Evolutionary conservation across 2,329 filamentous ascomycete genomes (phyloP), one percentile per base, ranked within the genome.

Genomic region (Thelonectria blattea): DNA sequence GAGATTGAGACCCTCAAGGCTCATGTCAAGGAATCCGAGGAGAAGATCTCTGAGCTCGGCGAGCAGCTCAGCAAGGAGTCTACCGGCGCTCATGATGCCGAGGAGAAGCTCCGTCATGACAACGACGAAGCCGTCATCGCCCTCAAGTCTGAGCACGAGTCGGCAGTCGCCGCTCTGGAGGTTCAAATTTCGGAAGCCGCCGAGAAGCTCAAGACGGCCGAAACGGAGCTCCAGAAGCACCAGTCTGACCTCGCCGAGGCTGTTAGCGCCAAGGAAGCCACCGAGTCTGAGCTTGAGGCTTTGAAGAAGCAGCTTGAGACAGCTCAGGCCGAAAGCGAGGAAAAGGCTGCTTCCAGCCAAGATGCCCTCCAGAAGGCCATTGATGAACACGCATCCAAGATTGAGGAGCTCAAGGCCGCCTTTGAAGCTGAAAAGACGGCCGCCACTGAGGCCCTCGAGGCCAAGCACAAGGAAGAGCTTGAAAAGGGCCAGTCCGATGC

Each of bases 1-100:
- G 83, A 87, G 68, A 83, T 88, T 10, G 80, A 83, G 55, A 74
- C 81, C 12, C 79, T 89, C 30, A 86, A 85, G 72, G 77, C 79
- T 6, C 82, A 88, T 66, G 81, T 89, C 50, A 75, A 81, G 58
- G 74, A 80, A 9, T 85, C 84, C 1, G 78, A 87, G 68, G 81
- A 81, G 52, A 87, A 83, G 68, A 79, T 88, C 55, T 71, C 79
- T 2, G 80, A 85, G 65, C 78, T 88, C 18, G 81, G 79, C 56
- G 80, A 83, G 50, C 80, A 85, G 73, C 75, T 83, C 32, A 76
- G 79, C 66, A 74, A 78, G 46, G 79, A 78, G 41, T 70, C 74
- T 14, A 69, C 74, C 10, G 72, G 73, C 17, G 70, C 75, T 18
- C 65, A 76, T 12, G 74, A 73, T 41, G 69, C 77, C 2, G 78